Percentiles rank a stretch among this genome's conserved stretches.
Conservation (phyloP, 352 stramenopile species). For the Stephanocyclus meneghinianus region DNA sequence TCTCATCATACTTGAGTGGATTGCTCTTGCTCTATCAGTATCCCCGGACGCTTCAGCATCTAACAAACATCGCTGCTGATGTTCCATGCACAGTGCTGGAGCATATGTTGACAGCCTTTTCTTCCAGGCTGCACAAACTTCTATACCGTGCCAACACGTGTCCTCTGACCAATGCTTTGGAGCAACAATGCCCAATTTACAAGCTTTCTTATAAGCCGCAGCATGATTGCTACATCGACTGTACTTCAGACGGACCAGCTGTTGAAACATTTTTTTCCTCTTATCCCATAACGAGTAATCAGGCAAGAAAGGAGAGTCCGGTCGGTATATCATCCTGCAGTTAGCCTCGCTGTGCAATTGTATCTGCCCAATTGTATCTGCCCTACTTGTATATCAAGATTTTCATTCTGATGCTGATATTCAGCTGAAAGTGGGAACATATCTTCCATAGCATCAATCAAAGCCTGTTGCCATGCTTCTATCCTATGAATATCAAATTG, state of each 20-base stretch:
- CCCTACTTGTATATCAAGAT: neutral
- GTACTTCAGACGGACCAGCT: neutral
- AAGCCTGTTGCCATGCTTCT: neutral
- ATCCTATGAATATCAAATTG: constrained; percentile 9
- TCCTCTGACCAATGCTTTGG: neutral
- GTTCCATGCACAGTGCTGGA: neutral
- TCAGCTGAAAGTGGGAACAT: neutral
- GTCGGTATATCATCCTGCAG: neutral
- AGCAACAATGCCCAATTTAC: neutral
- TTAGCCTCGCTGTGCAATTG: neutral
- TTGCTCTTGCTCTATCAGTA: neutral
- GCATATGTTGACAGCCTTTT: neutral
- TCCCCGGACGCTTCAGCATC: neutral
- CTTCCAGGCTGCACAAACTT: neutral
- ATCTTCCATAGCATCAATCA: neutral
- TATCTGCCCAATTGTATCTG: neutral
- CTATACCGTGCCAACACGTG: neutral
- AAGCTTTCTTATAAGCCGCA: neutral
- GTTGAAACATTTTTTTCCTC: neutral
- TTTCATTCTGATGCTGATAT: neutral
- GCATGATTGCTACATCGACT: neutral
- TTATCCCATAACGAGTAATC: neutral
- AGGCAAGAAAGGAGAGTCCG: neutral
- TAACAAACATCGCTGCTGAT: neutral
- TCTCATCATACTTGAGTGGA: neutral